These are phyloP conservation scores for Fusarium sterilihyphosum DNA, from an alignment of 2,329 filamentous ascomycete species.

Conservation along the genomic window DNA sequence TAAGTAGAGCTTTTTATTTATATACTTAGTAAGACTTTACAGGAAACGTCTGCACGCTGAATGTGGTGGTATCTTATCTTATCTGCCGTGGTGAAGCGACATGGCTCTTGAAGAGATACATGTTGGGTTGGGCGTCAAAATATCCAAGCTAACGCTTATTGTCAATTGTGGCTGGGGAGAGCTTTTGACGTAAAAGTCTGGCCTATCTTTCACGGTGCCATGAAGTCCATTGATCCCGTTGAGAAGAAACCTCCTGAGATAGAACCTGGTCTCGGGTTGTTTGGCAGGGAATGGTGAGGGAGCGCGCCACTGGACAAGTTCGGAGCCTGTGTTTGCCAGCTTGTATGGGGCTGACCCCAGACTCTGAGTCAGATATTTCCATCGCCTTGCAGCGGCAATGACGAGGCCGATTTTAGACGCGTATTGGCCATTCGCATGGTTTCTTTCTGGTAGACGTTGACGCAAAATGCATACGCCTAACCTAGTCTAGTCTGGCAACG, in stretches of 20 bases:
- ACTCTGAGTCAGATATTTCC: background rate
- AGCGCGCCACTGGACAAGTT: background rate
- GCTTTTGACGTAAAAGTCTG: fast-evolving
- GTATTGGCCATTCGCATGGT: background rate
- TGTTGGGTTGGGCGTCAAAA: too few relatives aligned
- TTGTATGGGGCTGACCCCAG: background rate
- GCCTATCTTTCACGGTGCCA: background rate
- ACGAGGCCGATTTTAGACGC: background rate
- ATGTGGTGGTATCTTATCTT: too few relatives aligned
- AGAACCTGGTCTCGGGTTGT: fast-evolving
- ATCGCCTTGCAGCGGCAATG: background rate
- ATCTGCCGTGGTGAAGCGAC: too few relatives aligned
- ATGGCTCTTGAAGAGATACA: too few relatives aligned
- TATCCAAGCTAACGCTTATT: fast-evolving
- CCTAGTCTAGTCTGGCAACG: fast-evolving
- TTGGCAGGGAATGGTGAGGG: background rate
- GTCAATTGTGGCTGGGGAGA: background rate
- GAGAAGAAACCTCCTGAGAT: background rate
- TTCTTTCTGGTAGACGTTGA: background rate
- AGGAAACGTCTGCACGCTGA: too few relatives aligned
- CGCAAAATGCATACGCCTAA: fast-evolving
- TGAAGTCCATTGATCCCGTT: background rate
- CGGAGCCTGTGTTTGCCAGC: background rate
- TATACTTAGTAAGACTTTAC: too few relatives aligned
- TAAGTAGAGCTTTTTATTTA: too few relatives aligned